These are phyloP conservation scores for Theobroma cacao DNA, from an alignment of 345 rosid species.

Conservation along the genomic window DNA sequence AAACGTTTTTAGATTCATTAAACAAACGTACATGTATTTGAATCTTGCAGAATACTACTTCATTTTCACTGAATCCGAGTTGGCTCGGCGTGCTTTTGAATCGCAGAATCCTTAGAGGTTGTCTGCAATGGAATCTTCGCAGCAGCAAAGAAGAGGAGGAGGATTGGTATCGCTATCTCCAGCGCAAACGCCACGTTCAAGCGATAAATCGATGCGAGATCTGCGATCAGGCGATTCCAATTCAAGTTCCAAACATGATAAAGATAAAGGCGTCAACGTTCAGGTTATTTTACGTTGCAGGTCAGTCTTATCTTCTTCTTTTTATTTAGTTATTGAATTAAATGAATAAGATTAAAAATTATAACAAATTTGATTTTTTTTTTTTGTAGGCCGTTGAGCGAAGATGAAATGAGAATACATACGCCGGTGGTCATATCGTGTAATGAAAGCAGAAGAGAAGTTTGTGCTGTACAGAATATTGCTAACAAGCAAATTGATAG, in stretches of 20 bases:
- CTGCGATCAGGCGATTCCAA: constrained; percentile 79
- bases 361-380: neutral
- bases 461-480: constrained; percentile 78
- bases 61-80: constrained; percentile 29
- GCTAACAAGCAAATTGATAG: constrained; percentile 97
- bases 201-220: constrained; percentile 78
- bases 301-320: constrained; percentile 28
- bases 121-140: constrained; percentile 53
- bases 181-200: constrained; percentile 88
- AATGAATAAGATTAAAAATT: neutral
- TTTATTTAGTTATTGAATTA: neutral
- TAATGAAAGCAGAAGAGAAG: constrained; percentile 85
- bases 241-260: constrained; percentile 61
- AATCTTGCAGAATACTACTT: neutral
- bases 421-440: constrained; percentile 91
- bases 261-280: constrained; percentile 95
- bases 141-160: constrained; percentile 64
- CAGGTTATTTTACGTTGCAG: constrained; percentile 98
- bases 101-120: constrained; percentile 23
- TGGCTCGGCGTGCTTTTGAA: constrained; percentile 21
- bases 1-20: constrained; percentile 2
- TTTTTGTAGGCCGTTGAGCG: constrained; percentile 76
- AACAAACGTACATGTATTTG: neutral
- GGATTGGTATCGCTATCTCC: constrained; percentile 76
- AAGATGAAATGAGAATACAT: constrained; percentile 68